Evolutionary conservation across 2,329 filamentous ascomycete genomes (phyloP), one percentile per base, ranked within the genome.

Genomic region (Beauveria scarabaeidicola): DNA sequence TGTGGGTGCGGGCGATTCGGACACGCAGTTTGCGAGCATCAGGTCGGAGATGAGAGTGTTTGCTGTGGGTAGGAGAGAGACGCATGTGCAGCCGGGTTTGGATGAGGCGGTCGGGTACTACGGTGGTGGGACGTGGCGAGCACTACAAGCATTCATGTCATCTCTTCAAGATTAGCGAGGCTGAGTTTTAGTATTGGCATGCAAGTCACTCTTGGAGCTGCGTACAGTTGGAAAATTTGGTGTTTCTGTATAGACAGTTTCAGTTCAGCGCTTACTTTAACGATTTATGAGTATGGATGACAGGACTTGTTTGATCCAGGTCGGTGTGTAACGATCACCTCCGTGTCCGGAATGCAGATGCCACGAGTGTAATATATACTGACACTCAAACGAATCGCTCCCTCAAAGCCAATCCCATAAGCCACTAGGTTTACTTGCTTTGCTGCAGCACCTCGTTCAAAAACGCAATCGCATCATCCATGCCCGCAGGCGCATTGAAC

Each of bases 401-500:
- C 5, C 4, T 13, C 32, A 36, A 36, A 13, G 11, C 11, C 5
- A 36, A 36, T 13, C 5, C 11, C 32, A 5, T 36, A 5, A 36
- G 5, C 32, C 32, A 13, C 32, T 19, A 17, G 6, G 15, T 41
- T 41, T 54, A 41, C 3, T 19, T n/a, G 21, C 4, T 27, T 13
- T 54, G 17, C 15, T 50, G 43, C 9, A 59, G 11, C 6, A 53
- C 41, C 11, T 15, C 9, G n/a, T 53, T 17, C 21, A 78, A 55
- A 60, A 76, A 77, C 2, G 61, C 62, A 8, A 71, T 66, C 0
- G 70, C 70, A 61, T 79, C 76, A 59, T 78, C 74, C 27, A 78
- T 70, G 0, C 77, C 78, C 1, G 64, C 57, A 0, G 76, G 75
- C 15, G 72, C 69, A 61, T 79, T 73, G 48, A 79, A 69, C 75